Conservation (phyloP, 139 green algal species). For the Ettlia oleoabundans region DNA sequence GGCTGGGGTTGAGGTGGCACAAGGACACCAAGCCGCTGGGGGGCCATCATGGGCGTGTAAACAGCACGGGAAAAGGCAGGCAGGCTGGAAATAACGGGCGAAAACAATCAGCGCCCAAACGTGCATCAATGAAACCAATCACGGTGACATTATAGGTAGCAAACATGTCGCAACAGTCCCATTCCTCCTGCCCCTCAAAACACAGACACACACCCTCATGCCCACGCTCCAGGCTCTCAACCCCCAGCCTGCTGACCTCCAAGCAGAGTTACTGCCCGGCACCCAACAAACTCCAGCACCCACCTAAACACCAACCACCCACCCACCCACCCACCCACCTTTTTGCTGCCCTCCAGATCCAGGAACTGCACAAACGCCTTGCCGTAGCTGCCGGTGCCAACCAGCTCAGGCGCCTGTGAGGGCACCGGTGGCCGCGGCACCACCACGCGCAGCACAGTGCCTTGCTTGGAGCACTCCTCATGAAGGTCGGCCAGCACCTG, state of each 20-base stretch:
- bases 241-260: background rate
- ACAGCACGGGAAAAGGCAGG: background rate
- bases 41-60: no score
- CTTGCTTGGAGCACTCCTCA: conserved; percentile 71
- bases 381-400: conserved; percentile 58
- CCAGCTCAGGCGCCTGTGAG: conserved; percentile 25
- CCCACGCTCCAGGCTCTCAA: background rate
- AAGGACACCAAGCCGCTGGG: no score
- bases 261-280: no score
- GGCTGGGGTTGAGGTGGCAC: no score
- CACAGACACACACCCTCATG: background rate
- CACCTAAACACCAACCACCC: no score
- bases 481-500: conserved; percentile 74
- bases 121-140: no score
- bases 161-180: no score
- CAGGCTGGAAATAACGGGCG: no score
- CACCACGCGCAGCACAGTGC: conserved; percentile 57
- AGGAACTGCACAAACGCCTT: conserved; percentile 78
- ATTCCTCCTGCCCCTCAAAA: background rate
- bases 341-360: conserved; percentile 42
- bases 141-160: no score
- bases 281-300: background rate
- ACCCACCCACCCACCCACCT: conserved; percentile 20
- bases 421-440: conserved; percentile 62
- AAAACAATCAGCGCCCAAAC: no score